Evolutionary conservation across 192 early-diverging fungal genomes (phyloP), one percentile per base, ranked within the genome.

Genomic region (Backusella westeae): DNA sequence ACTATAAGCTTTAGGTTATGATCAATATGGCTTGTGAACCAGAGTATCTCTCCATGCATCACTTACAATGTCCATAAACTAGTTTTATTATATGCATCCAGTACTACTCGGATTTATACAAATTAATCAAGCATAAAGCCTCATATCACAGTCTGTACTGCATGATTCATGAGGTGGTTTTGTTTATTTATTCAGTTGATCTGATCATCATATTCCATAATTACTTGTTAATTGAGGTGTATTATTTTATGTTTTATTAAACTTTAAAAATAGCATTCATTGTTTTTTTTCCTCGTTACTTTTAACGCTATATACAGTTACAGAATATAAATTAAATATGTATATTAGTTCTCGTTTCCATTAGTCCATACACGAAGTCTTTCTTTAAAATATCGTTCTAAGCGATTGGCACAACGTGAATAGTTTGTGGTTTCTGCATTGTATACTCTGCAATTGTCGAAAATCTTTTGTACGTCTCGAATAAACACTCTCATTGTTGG

Each of bases 371-470:
- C 92, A 75, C 85, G 85, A 34, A 94, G 78, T 46, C 90, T 87
- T 63, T 96, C 91, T 63, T 89, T 87, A 82, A 94, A 96, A 52
- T 90, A 95, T 79, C 88, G 88, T 78, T 96, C 95, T 19, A 96
- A 80, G 38, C 83, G 81, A 69, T 83, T 90, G 6, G 95, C 95
- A 39, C 92, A 95, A 71, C 92, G 90, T 74, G 89, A 89, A 86
- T 97, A 98, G 42, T 86, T 87, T 4, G 95, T 95, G 32, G 88
- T 84, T 75, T 96, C 93, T 49, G 92, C 93, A 75, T 99, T 99
- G 82, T 99, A 99, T 14, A 87, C 88, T 74, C 91, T 87, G 81
- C 95, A 96, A 81, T 99, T 99, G 69, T 93, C 86, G 80, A 97
- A 97, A 19, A 99, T 99, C 85, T 95, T 95, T 83, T 88, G 88